phyloP scores from a whole-genome alignment of 176 grass and related monocot genomes.

The Carex littledalei region DNA sequence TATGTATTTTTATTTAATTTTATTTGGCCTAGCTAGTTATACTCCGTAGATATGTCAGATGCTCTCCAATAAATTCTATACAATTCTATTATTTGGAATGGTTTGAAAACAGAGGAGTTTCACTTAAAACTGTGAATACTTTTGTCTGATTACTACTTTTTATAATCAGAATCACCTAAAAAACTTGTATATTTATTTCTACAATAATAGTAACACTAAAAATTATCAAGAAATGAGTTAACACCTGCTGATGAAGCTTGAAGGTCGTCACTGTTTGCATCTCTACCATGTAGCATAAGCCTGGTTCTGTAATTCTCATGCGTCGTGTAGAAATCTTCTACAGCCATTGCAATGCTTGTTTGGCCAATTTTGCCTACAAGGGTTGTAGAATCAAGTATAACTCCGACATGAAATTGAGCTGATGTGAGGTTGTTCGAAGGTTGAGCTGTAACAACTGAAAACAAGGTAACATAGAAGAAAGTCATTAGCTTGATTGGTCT shows the following conservation, averaged over 20 bases:
- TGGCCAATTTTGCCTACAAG: slow-evolving; percentile 33
- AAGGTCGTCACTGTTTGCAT: slow-evolving; percentile 35
- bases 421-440: neutral
- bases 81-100: too few species aligned
- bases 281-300: slow-evolving; percentile 37
- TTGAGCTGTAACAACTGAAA: neutral
- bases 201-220: neutral
- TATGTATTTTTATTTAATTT: too few species aligned
- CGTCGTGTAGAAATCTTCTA: slow-evolving; percentile 51
- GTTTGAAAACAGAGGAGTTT: too few species aligned
- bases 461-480: neutral
- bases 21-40: too few species aligned
- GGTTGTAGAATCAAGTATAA: slow-evolving; percentile 34
- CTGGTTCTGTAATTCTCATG: slow-evolving; percentile 34
- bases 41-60: too few species aligned
- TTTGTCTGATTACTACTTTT: too few species aligned
- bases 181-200: too few species aligned
- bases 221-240: neutral
- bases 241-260: slow-evolving; percentile 26
- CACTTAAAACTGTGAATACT: too few species aligned
- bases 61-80: too few species aligned
- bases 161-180: too few species aligned
- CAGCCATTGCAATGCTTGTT: slow-evolving; percentile 44
- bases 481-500: neutral
- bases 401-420: slow-evolving; percentile 20